Base-by-base conservation (phyloP, 345 rosid genomes). In the Gynandropsis gynandra region DNA sequence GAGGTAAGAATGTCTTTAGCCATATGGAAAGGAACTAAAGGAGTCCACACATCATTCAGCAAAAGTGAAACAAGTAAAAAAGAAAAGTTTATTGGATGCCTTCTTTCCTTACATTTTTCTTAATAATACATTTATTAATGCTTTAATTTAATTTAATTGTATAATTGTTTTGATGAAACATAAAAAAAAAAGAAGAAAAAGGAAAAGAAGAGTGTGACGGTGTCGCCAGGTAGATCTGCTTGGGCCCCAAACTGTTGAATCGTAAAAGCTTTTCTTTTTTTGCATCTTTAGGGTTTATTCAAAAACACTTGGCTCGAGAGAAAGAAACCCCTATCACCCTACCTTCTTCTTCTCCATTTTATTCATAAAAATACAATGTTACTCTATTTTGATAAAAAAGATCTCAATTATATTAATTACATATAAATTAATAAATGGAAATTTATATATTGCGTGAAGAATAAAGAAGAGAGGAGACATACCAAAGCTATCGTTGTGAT, bases 71-170 rank as follows among this genome's bases (percentile, higher is more conserved):
- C n/a, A n/a, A n/a, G n/a, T n/a, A n/a, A n/a, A n/a, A n/a, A n/a
- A n/a, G 63, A 53, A 64, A 64, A 64, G 63, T 35, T 42, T 63
- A 64, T 50, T 57, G 29, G 69, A 64, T 57, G 63, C 59, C 52
- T 64, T 46, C 52, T 56, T 64, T 31, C 14, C 32, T 14, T 59
- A 13, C 4, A 11, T 7, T 37, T 50, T 37, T 17, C 36, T 8
- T 34, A 7, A 13, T 18, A 9, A 12, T 13, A 42, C 10, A 1
- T 14, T 47, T 27, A 9, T 41, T 33, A 36, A 47, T 38, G 47
- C 4, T 21, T 37, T n/a, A 14, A 41, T 9, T 37, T 12, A 33
- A 33, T 33, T 33, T n/a, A 36, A 36, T 36, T 9, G 13, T 36
- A 36, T 36, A 36, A 36, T 36, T 11, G 16, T 11, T 15, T 4